Base-by-base conservation (phyloP, 1,284 basidiomycete genomes). In the Porogramme epimiltina region DNA sequence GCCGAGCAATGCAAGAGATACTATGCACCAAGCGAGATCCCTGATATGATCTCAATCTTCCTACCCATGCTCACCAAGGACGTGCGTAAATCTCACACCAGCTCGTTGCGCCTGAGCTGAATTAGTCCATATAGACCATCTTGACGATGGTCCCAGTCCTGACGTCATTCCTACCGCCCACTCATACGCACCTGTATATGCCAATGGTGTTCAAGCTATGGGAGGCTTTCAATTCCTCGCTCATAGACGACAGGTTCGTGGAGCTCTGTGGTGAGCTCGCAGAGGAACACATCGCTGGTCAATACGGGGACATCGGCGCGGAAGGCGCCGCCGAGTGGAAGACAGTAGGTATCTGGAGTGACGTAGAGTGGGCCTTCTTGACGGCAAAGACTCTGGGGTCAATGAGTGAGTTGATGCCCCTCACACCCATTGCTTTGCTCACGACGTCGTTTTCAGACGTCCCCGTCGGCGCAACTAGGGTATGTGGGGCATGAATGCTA, bases 291-390 rank as follows among this genome's bases (percentile, higher is more conserved):
- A 78, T 93, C 38, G 75, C 85, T 37, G 87, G 87, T 10, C 70
- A 73, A 25, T 66, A 69, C 38, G 80, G 82, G 20, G 74, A 74
- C 48, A 76, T 76, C 15, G 82, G 79, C 15, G 70, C 71, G 52
- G 78, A 82, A 59, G 79, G 79, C 46, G 77, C 77, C 31, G 78
- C 80, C 4, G 68, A 73, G 50, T 89, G 87, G 81, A 86, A 84
- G 65, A 89, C 93, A 56, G 80, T 95, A 19, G 93, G 92, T 20
- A 92, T 99, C 54, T 97, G 95, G 80, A 90, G 84, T 6, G 82
- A 93, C 52, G 74, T 82, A 34, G 87, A 99, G 69, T 99, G 93
- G 84, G 84, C 86, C 51, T 77, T 90, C 34, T 75, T 99, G 52
- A 85, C 95, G 68, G 87, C 89, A 24, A 96, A 97, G 69, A 91